Evolutionary conservation across 495 filamentous ascomycete species (phyloP), one percentile per base, ranked within the genome.

Genomic region (Aspergillus leporis): DNA sequence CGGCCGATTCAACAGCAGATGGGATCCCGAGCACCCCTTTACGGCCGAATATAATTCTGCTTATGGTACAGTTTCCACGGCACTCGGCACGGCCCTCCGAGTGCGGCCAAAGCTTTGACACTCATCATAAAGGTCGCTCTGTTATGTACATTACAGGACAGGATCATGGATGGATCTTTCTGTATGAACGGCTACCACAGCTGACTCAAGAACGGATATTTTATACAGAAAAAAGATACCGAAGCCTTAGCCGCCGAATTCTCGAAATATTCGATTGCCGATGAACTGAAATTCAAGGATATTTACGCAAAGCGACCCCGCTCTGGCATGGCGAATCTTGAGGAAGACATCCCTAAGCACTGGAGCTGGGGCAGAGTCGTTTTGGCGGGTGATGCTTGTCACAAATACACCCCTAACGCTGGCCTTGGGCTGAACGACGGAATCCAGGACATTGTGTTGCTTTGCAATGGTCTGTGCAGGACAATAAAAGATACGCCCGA

Each of bases 401-500:
- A 71, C 50, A 66, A 66, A 50, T 53, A 66, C 22, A 70, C 65
- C 2, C 59, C 64, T 6, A 61, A 70, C 51, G 51, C 61, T 12
- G 74, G 70, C 0, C 68, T 68, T 14, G 74, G 74, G 12, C 70
- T 67, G 25, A 74, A 71, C 52, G 59, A 65, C 36, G 71, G 72
- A 9, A 60, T 78, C 38, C 62, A 73, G 41, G 72, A 76, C 57
- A 63, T 70, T 1, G 64, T 72, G 22, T 67, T 67, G 14, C 65
- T 78, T 2, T 70, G 69, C 45, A 76, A 76, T 53, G 16, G 16
- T 13, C 5, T 52, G 28, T 28, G 32, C 13, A n/a, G 13, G 10
- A 3, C 16, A n/a, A 28, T 6, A 28, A 28, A 28, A 28, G 25
- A 28, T 28, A 6, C 25, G 6, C 25, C 25, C 25, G 25, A 4